Percentiles rank a stretch among this genome's conserved stretches.
Conservation (phyloP, 2,329 filamentous ascomycete species). For the Seiridium cupressi region DNA sequence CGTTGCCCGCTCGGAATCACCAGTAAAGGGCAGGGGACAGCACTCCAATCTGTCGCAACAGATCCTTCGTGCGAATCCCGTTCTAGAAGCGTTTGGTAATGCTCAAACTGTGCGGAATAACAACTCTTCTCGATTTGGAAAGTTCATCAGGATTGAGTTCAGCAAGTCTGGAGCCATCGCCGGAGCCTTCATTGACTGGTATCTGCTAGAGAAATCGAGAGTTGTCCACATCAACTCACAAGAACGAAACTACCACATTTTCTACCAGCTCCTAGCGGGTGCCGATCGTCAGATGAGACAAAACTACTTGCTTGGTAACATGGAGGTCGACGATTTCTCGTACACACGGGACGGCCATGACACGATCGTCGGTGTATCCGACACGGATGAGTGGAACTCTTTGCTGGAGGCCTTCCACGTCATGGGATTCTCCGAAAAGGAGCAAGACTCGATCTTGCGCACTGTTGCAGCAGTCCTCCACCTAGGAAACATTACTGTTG, state of each 20-base stretch:
- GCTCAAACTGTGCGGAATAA: conserved; percentile 97
- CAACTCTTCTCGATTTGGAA: conserved; percentile 97
- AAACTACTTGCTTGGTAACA: conserved; percentile 71
- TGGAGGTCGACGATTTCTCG: conserved; percentile 81
- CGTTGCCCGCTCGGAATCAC: conserved; percentile 81
- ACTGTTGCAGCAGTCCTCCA: conserved; percentile 92
- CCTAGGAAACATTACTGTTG: conserved; percentile 84
- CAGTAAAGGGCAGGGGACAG: conserved; percentile 57
- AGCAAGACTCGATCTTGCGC: conserved; percentile 78
- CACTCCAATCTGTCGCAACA: conserved; percentile 92
- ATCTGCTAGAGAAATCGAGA: conserved; percentile 94
- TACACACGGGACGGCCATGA: conserved; percentile 93
- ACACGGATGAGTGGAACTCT: conserved; percentile 84
- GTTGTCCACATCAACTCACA: conserved; percentile 85
- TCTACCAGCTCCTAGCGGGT: conserved; percentile 91
- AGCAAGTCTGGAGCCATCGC: conserved; percentile 83
- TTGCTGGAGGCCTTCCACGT: conserved; percentile 90
- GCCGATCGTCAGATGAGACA: conserved; percentile 72
- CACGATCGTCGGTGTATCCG: conserved; percentile 85
- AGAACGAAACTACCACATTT: conserved; percentile 95
- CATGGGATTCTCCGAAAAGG: conserved; percentile 87
- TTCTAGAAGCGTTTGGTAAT: conserved; percentile 96
- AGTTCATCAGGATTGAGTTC: conserved; percentile 98
- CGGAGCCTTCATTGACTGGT: conserved; percentile 98
- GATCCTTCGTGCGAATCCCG: conserved; percentile 93